Evolutionary conservation across 106 monocot genomes (phyloP).

Genomic region (Alisma plantagoaquatica): DNA sequence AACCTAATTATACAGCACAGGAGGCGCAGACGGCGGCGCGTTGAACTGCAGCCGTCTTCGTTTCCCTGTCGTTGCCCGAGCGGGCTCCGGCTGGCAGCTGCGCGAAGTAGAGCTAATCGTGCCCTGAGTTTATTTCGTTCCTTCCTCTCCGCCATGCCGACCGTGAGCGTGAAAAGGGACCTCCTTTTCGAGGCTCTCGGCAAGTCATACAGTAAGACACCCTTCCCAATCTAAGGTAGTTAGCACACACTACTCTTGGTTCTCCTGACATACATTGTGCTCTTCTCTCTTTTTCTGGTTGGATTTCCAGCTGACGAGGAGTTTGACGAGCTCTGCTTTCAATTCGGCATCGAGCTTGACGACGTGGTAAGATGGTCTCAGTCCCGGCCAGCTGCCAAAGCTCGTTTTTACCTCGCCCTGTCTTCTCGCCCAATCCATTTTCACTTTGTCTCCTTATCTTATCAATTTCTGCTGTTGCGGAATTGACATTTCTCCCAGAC

Average conservation of each 20-base stretch:
- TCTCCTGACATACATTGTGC: background rate
- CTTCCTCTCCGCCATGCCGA: conserved; percentile 15
- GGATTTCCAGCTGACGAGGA: conserved; percentile 68
- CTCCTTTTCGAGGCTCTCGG: conserved; percentile 24
- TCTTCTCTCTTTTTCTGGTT: background rate
- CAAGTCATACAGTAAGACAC: conserved; percentile 16
- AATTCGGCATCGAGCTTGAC: conserved; percentile 94
- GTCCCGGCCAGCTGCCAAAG: too few species aligned
- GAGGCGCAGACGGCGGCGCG: too few species aligned
- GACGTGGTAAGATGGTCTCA: conserved; percentile 61
- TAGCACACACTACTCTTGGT: background rate
- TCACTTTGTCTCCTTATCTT: background rate
- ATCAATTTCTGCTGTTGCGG: background rate
- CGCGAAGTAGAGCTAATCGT: too few species aligned
- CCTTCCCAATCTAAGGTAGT: too few species aligned
- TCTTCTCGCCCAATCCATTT: background rate
- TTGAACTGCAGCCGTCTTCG: too few species aligned
- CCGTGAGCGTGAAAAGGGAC: conserved; percentile 24
- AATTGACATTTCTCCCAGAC: conserved; percentile 27
- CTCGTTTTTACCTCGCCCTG: too few species aligned
- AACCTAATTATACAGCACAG: too few species aligned
- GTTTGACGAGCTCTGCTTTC: conserved; percentile 88
- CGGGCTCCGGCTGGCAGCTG: too few species aligned
- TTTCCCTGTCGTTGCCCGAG: too few species aligned
- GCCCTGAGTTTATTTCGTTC: too few species aligned